phyloP scores from a whole-genome alignment of 2,329 filamentous ascomycete species.

The Gaeumannomyces tritici region DNA sequence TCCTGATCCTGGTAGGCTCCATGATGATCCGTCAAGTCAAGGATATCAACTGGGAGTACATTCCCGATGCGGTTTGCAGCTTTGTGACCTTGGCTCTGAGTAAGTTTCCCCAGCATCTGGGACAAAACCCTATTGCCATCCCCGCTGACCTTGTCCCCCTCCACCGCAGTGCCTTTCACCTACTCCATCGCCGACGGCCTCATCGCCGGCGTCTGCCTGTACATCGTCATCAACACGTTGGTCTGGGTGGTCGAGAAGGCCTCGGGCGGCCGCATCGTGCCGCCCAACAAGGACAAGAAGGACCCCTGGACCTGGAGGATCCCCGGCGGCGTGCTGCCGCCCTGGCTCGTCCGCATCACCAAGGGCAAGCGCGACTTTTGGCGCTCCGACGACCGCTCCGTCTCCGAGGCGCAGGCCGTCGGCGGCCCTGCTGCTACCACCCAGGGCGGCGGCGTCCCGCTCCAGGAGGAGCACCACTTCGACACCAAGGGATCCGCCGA shows the following conservation, averaged over 20 bases:
- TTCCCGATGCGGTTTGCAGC: conserved; percentile 74
- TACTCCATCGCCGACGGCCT: conserved; percentile 83
- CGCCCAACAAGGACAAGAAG: conserved; percentile 65
- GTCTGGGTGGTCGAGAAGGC: conserved; percentile 60
- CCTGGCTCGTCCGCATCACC: conserved; percentile 57
- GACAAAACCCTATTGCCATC: no score
- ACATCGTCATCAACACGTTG: conserved; percentile 63
- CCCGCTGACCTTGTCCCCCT: conserved; percentile 20
- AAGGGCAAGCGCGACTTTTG: conserved; percentile 68
- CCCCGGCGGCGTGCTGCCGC: conserved; percentile 64
- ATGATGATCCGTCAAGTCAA: conserved; percentile 73
- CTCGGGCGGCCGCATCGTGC: conserved; percentile 61
- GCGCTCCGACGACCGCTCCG: conserved; percentile 23
- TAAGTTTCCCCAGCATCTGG: no score
- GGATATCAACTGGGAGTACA: conserved; percentile 84
- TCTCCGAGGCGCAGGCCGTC: background rate
- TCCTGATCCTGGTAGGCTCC: conserved; percentile 78
- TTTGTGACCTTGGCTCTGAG: conserved; percentile 68
- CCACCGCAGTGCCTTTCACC: conserved; percentile 60
- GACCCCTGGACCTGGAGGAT: conserved; percentile 75
- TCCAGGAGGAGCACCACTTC: conserved; percentile 1
- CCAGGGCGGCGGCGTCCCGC: background rate
- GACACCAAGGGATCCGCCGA: background rate
- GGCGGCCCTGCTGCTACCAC: background rate
- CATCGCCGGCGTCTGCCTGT: conserved; percentile 70